A percentile compares a stretch with the other conserved stretches of the same genome.
phyloP scores from a whole-genome alignment of 768 basidiomycete genomes.

The Hydnomerulius pinastri region DNA sequence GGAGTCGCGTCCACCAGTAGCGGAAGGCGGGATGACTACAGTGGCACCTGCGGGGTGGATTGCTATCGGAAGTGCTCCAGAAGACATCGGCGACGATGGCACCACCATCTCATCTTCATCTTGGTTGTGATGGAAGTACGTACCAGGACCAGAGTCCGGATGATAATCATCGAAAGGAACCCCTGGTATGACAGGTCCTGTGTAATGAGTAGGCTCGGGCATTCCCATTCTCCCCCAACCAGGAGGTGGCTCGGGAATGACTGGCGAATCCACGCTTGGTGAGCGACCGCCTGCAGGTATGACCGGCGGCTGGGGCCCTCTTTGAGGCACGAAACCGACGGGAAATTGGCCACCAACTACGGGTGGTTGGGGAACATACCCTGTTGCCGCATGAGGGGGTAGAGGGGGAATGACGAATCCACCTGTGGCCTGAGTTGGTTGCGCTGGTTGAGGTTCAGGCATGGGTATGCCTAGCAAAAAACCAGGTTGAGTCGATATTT shows the following conservation, averaged over 20 bases:
- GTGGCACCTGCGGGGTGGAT: slow-evolving; percentile 6
- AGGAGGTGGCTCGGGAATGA: slow-evolving; percentile 24
- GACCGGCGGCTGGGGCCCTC: slow-evolving; percentile 20
- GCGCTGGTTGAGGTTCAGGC: slow-evolving; percentile 23
- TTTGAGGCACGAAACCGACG: slow-evolving; percentile 24
- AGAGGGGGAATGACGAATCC: slow-evolving; percentile 26
- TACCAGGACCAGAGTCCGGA: slow-evolving; percentile 4
- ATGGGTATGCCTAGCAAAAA: slow-evolving; percentile 22
- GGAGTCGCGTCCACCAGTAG: slow-evolving; percentile 10
- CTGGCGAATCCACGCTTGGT: slow-evolving; percentile 15
- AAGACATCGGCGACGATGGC: slow-evolving; percentile 22
- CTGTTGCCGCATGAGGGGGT: slow-evolving; percentile 14
- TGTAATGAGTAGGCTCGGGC: slow-evolving; percentile 25
- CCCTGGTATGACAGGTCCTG: slow-evolving; percentile 40
- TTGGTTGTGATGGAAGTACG: slow-evolving; percentile 4
- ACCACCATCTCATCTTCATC: slow-evolving; percentile 22
- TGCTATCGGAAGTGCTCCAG: slow-evolving; percentile 20
- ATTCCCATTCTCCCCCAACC: slow-evolving; percentile 17
- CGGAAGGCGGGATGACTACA: slow-evolving; percentile 15
- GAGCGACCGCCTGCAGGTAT: slow-evolving; percentile 16
- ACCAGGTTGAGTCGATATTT: not conserved
- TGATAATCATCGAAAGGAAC: slow-evolving; percentile 8
- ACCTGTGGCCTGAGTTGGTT: not conserved
- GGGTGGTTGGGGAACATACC: slow-evolving; percentile 14
- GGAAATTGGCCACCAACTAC: slow-evolving; percentile 18